These are phyloP conservation scores for Phytophthora litchii DNA, from an alignment of 352 stramenopile genomes.

Conservation along the genomic window DNA sequence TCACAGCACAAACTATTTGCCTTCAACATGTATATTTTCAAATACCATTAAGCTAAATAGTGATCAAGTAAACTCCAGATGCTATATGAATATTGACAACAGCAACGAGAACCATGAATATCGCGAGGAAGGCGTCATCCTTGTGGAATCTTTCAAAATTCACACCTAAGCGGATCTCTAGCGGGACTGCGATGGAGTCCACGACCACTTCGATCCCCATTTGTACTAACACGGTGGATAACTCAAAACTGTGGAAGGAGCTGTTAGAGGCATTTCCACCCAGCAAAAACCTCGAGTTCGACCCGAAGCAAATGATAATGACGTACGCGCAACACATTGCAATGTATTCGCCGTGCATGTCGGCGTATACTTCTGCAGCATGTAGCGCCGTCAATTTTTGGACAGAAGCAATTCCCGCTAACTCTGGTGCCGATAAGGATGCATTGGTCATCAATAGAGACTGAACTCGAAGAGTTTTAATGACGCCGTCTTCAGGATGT, in stretches of 20 bases:
- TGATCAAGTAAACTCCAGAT: constrained; percentile 12
- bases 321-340: constrained; percentile 42
- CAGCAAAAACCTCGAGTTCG: constrained; percentile 20
- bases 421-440: constrained; percentile 14
- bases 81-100: constrained; percentile 32
- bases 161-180: constrained; percentile 28
- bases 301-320: constrained; percentile 29
- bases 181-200: constrained; percentile 27
- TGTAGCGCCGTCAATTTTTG: constrained; percentile 35
- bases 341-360: constrained; percentile 61
- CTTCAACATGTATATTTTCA: too few relatives aligned
- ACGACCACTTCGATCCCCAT: constrained; percentile 32
- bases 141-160: constrained; percentile 33
- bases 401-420: constrained; percentile 17
- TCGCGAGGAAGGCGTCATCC: constrained; percentile 32
- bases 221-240: constrained; percentile 30
- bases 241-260: constrained; percentile 9
- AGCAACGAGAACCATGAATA: constrained; percentile 35
- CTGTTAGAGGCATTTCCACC: constrained; percentile 17
- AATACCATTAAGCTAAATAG: background rate
- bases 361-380: constrained; percentile 52
- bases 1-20: too few relatives aligned
- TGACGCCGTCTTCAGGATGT: background rate
- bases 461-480: constrained; percentile 1
- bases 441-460: constrained; percentile 1